These are phyloP conservation scores for Passalora sequoiae DNA, from an alignment of 2,329 filamentous ascomycete genomes.

Conservation along the genomic window DNA sequence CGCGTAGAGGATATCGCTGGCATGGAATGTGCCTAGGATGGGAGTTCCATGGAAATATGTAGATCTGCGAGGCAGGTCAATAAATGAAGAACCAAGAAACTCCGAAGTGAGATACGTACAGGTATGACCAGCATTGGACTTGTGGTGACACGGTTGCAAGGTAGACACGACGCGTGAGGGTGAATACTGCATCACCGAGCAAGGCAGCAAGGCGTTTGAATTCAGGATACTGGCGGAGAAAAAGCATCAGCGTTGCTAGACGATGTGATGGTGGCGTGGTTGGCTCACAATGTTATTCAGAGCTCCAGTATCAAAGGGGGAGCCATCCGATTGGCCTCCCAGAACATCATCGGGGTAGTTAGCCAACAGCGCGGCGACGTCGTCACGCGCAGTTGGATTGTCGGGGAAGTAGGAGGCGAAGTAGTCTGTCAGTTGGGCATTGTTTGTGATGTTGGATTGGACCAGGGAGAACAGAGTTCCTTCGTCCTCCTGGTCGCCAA, in stretches of 20 bases:
- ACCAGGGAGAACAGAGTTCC: neutral
- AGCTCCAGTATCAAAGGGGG: slow-evolving; percentile 64
- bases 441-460: slow-evolving; percentile 60
- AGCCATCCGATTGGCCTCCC: slow-evolving; percentile 51
- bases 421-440: slow-evolving; percentile 56
- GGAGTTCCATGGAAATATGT: slow-evolving; percentile 68
- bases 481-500: slow-evolving; percentile 75
- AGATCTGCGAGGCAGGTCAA: no score
- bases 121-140: slow-evolving; percentile 66
- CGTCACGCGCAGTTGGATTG: slow-evolving; percentile 39
- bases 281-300: slow-evolving; percentile 70
- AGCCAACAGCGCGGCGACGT: slow-evolving; percentile 52
- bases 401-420: slow-evolving; percentile 52
- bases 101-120: no score
- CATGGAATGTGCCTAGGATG: slow-evolving; percentile 69
- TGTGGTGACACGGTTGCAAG: slow-evolving; percentile 56
- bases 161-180: slow-evolving; percentile 61
- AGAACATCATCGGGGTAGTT: slow-evolving; percentile 55
- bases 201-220: slow-evolving; percentile 73
- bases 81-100: no score
- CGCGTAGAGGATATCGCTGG: slow-evolving; percentile 63
- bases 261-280: no score
- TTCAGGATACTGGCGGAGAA: no score
- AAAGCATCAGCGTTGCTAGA: no score
- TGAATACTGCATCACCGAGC: slow-evolving; percentile 69